These are phyloP conservation scores for Chenopodium berlandieri DNA, from an alignment of 148 eudicot genomes.

Conservation along the genomic window DNA sequence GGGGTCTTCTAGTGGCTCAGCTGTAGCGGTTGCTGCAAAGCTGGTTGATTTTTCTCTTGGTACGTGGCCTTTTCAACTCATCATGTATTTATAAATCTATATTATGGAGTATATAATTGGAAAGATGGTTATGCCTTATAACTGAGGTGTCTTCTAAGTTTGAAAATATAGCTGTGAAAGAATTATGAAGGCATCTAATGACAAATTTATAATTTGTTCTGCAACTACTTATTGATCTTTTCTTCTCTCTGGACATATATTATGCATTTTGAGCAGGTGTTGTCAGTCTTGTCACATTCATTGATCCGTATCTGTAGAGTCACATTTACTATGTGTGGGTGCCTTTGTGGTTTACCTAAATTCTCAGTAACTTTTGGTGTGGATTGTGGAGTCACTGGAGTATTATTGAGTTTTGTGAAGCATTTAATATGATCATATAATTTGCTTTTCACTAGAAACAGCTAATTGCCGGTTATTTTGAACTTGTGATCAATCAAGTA, in stretches of 20 bases:
- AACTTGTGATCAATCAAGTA: not conserved
- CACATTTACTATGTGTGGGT: not conserved
- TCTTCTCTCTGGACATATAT: not conserved
- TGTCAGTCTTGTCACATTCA: too few species aligned
- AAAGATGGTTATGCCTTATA: not conserved
- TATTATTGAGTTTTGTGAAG: not conserved
- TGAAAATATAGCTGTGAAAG: not conserved
- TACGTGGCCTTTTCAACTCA: conserved; percentile 22
- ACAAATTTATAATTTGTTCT: not conserved
- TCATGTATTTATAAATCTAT: not conserved
- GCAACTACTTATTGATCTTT: not conserved
- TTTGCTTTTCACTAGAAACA: conserved; percentile 1
- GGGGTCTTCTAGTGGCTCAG: conserved; percentile 94
- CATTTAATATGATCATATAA: not conserved
- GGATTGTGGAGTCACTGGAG: not conserved
- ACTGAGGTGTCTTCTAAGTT: not conserved
- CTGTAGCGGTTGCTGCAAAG: conserved; percentile 81
- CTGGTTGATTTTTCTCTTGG: conserved; percentile 88
- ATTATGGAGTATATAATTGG: not conserved
- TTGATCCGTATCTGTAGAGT: not conserved
- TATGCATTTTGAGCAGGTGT: not conserved
- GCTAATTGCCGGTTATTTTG: not conserved
- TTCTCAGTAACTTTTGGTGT: not conserved
- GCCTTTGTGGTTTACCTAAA: not conserved
- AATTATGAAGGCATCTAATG: not conserved